phyloP scores from a whole-genome alignment of 2,329 filamentous ascomycete genomes.

The Microcyclospora pomicola region DNA sequence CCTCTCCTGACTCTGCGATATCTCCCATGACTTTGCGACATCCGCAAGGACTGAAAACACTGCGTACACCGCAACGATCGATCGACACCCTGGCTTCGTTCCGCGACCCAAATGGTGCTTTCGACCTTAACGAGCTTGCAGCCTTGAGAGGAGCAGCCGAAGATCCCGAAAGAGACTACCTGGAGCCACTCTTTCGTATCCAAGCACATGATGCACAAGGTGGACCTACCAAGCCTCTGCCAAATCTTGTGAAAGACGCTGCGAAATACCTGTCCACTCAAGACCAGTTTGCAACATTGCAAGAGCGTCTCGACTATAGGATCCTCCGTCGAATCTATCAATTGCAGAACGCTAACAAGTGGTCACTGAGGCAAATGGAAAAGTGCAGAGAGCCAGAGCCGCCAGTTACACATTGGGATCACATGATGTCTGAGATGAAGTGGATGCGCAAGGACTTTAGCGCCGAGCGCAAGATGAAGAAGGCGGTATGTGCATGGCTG shows the following conservation, averaged over 20 bases:
- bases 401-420: conserved; percentile 68
- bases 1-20: conserved; percentile 1
- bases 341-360: conserved; percentile 79
- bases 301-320: conserved; percentile 77
- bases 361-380: conserved; percentile 82
- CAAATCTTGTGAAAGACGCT: conserved; percentile 64
- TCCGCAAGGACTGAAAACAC: background rate
- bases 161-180: conserved; percentile 41
- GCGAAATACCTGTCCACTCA: conserved; percentile 82
- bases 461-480: conserved; percentile 91
- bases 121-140: conserved; percentile 16
- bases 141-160: conserved; percentile 33
- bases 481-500: conserved; percentile 61
- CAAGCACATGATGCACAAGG: conserved; percentile 44
- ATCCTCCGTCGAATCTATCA: conserved; percentile 79
- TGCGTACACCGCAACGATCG: conserved; percentile 2
- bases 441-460: conserved; percentile 97
- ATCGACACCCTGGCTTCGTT: conserved; percentile 1
- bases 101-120: conserved; percentile 2
- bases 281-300: conserved; percentile 68
- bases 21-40: conserved; percentile 2
- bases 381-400: conserved; percentile 68
- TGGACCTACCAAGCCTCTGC: conserved; percentile 36
- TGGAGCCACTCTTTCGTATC: conserved; percentile 46
- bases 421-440: conserved; percentile 79